Percentiles rank a stretch among this genome's conserved stretches.
phyloP scores from a whole-genome alignment of 2,329 filamentous ascomycete species.

The Pseudogymnoascus sp. region DNA sequence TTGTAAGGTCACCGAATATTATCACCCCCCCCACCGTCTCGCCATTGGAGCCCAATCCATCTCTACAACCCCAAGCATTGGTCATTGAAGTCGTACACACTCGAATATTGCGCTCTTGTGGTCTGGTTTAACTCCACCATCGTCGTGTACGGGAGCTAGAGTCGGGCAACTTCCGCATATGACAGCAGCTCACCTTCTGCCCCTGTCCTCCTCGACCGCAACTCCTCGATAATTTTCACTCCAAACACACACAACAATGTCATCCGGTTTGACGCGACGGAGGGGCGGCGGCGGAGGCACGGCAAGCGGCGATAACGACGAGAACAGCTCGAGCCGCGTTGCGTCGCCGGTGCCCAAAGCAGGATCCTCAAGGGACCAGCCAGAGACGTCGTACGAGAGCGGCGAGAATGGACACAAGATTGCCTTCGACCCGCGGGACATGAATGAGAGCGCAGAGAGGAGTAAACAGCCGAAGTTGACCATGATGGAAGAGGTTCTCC shows the following conservation, averaged over 20 bases:
- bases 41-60: not conserved
- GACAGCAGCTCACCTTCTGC: slow-evolving; percentile 3
- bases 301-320: slow-evolving; percentile 48
- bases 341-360: slow-evolving; percentile 57
- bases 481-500: slow-evolving; percentile 94
- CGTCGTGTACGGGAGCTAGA: slow-evolving; percentile 7
- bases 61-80: slow-evolving; percentile 8
- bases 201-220: slow-evolving; percentile 5
- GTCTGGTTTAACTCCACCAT: not conserved
- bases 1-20: slow-evolving; percentile 11
- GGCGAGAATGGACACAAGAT: slow-evolving; percentile 98
- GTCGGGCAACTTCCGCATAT: slow-evolving; percentile 7
- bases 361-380: slow-evolving; percentile 51
- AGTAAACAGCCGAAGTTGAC: slow-evolving; percentile 98
- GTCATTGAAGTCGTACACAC: not conserved
- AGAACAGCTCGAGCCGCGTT: slow-evolving; percentile 57
- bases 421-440: slow-evolving; percentile 92
- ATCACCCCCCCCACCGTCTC: slow-evolving; percentile 1
- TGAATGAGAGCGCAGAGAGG: slow-evolving; percentile 91
- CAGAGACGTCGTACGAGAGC: slow-evolving; percentile 81
- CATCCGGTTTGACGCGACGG: slow-evolving; percentile 54
- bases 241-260: slow-evolving; percentile 27
- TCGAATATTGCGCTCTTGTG: not conserved
- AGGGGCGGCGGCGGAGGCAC: slow-evolving; percentile 57
- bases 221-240: slow-evolving; percentile 8